Conservation (phyloP, 148 eudicot genomes). For the Drosera capensis region DNA sequence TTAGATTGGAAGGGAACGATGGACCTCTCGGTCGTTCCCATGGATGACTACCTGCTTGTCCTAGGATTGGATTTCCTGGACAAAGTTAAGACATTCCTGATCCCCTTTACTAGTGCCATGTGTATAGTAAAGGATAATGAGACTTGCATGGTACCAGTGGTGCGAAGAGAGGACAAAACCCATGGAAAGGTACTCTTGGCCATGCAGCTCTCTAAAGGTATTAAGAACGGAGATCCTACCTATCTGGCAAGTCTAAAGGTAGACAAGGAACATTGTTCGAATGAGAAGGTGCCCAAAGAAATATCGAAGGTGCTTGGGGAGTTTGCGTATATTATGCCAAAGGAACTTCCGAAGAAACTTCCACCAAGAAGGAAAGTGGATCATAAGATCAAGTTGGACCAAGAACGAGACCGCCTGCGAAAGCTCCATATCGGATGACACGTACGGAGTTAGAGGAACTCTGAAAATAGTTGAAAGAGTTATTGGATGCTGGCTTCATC, state of each 20-base stretch:
- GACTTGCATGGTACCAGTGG: no score
- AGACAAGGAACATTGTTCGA: background rate
- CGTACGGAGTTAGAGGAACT: no score
- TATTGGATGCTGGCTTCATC: background rate
- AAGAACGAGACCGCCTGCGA: background rate
- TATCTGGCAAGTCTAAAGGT: background rate
- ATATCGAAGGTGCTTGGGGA: background rate
- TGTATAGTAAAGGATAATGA: no score
- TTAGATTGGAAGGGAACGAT: no score
- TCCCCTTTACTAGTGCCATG: no score
- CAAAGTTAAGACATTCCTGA: no score
- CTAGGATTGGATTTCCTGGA: no score
- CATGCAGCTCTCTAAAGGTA: background rate
- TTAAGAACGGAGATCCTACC: background rate
- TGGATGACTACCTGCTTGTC: no score
- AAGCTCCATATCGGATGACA: no score
- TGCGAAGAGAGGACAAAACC: no score
- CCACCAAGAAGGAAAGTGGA: background rate
- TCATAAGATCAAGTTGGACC: background rate
- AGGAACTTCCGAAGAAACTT: background rate
- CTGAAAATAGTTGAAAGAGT: background rate
- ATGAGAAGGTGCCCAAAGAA: background rate
- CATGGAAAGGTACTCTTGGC: no score
- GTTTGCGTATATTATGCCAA: background rate
- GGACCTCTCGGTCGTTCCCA: no score